Conservation (phyloP, 75 land plant genomes). For the Sequoia sempervirens region DNA sequence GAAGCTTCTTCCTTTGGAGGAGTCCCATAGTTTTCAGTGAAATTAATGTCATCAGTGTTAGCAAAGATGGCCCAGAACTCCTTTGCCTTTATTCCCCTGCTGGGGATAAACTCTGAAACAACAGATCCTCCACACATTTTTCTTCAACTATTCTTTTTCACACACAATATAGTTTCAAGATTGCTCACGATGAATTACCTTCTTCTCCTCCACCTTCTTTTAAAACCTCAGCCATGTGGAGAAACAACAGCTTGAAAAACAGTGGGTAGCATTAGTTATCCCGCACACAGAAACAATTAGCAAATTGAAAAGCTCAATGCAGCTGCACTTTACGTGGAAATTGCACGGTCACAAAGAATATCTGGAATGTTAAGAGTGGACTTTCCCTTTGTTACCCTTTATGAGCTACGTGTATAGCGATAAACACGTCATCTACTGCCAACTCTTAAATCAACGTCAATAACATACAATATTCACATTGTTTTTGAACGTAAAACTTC, state of each 20-base stretch:
- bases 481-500: no score
- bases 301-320: background rate
- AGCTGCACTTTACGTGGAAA: background rate
- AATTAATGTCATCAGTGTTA: background rate
- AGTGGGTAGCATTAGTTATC: background rate
- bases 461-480: no score
- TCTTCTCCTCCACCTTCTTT: background rate
- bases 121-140: background rate
- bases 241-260: background rate
- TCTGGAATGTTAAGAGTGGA: background rate
- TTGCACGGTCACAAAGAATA: background rate
- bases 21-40: background rate
- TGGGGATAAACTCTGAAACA: background rate
- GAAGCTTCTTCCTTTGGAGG: background rate
- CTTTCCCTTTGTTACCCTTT: background rate
- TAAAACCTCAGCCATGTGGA: background rate
- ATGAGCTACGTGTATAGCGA: background rate
- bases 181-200: background rate
- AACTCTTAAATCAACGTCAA: no score
- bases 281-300: background rate
- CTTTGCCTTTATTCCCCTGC: background rate
- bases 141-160: background rate
- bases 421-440: background rate
- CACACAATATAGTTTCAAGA: background rate
- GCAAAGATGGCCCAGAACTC: background rate